A percentile compares a stretch with the other conserved stretches of the same genome.
These are phyloP conservation scores for Gossypium mustelinum DNA, from an alignment of 345 rosid genomes.

Conservation along the genomic window DNA sequence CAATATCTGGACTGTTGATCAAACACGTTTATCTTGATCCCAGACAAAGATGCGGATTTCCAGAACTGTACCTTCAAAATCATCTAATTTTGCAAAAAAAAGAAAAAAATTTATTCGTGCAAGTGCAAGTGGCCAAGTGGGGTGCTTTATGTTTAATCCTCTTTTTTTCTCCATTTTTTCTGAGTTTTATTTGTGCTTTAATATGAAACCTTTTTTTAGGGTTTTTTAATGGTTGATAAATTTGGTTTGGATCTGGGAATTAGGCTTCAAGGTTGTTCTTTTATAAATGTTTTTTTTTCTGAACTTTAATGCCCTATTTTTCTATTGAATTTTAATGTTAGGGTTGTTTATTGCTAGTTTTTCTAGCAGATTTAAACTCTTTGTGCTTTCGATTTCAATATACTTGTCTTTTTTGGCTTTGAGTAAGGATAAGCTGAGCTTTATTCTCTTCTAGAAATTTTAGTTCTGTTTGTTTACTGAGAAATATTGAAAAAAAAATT, in stretches of 20 bases:
- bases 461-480: neutral
- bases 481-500: neutral
- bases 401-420: neutral
- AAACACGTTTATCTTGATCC: neutral
- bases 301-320: neutral
- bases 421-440: neutral
- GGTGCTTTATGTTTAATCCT: neutral
- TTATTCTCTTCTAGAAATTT: neutral
- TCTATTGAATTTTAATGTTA: neutral
- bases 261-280: neutral
- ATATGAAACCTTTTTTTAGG: neutral
- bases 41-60: slow-evolving; percentile 8
- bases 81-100: neutral
- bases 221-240: neutral
- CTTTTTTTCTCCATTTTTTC: neutral
- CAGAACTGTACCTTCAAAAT: neutral
- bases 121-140: neutral
- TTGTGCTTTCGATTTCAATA: neutral
- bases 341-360: neutral
- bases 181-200: neutral
- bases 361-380: neutral
- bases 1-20: neutral
- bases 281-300: neutral
- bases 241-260: slow-evolving; percentile 22
- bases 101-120: neutral